Evolutionary conservation across 495 filamentous ascomycete species (phyloP), one percentile per base, ranked within the genome.

Genomic region (Penicillium macrosclerotiorum): DNA sequence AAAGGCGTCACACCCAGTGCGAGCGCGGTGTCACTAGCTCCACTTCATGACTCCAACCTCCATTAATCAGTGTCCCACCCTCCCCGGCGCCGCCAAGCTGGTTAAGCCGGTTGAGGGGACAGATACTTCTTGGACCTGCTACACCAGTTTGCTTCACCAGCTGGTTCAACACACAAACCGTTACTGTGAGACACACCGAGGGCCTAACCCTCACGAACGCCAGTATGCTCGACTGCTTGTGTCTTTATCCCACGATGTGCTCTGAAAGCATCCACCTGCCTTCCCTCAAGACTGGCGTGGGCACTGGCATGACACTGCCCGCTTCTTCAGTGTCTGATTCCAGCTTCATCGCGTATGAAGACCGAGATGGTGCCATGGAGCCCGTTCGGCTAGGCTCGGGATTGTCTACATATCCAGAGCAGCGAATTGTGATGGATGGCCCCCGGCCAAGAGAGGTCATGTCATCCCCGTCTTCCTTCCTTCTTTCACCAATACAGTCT

Each of bases 381-480:
- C 9, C 34, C 16, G 16, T 22, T 18, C 19, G 11, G 19, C 17
- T 19, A n/a, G n/a, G n/a, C n/a, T n/a, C n/a, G n/a, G n/a, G n/a
- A 1, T n/a, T 18, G 19, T 3, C n/a, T 13, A 22, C 22, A n/a
- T 27, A 33, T 23, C 8, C 27, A 5, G 25, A 37, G 23, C 31
- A 11, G 8, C 20, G 23, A 13, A 23, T 41, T 9, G 39, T 8
- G 24, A 17, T 26, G 19, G 35, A 45, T 8, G 35, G 29, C 18
- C 27, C 37, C 8, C 12, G 17, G 18, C n/a, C 36, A 11, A 31
- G 43, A 14, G 25, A 42, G 19, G 12, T 47, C 5, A 30, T 8
- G n/a, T 42, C 33, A 8, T 50, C 46, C 19, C 52, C 42, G 12
- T 55, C 42, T 2, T 47, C 47, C 5, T 33, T 51, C 6, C 5